A percentile compares a stretch with the other conserved stretches of the same genome.
Conservation (phyloP, 2,329 filamentous ascomycete genomes). For the Davidsoniella eucalypti region DNA sequence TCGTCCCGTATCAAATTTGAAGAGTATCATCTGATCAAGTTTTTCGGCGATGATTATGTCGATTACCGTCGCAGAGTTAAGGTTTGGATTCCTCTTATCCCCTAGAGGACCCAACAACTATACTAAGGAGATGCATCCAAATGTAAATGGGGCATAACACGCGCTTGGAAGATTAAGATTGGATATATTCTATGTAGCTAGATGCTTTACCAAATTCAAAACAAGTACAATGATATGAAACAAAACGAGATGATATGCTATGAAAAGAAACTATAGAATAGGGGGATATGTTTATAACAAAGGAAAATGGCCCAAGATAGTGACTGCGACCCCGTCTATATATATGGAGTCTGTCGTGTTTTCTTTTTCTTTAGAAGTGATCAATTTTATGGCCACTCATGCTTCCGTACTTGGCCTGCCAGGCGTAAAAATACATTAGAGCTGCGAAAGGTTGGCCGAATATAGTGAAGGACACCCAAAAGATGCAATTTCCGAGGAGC, state of each 20-base stretch:
- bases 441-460: constrained; percentile 89
- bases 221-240: not conserved
- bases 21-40: constrained; percentile 58
- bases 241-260: not conserved
- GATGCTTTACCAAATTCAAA: not conserved
- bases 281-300: too few relatives aligned
- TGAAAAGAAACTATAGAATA: not conserved
- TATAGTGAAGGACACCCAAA: constrained; percentile 92
- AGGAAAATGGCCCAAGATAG: too few relatives aligned
- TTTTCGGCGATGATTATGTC: constrained; percentile 73
- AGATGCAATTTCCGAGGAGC: constrained; percentile 78
- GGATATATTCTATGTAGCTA: not conserved
- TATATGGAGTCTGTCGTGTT: too few relatives aligned
- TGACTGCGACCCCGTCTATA: too few relatives aligned
- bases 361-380: too few relatives aligned
- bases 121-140: not conserved
- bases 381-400: constrained; percentile 34
- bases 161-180: not conserved
- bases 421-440: constrained; percentile 90
- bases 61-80: constrained; percentile 54
- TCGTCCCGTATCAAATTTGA: constrained; percentile 55
- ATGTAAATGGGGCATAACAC: not conserved
- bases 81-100: constrained; percentile 61
- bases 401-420: constrained; percentile 93
- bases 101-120: constrained; percentile 13